Percentiles rank a stretch among this genome's conserved stretches.
These are phyloP conservation scores for Cunninghamia lanceolata DNA, from an alignment of 75 land plant genomes.

Conservation along the genomic window DNA sequence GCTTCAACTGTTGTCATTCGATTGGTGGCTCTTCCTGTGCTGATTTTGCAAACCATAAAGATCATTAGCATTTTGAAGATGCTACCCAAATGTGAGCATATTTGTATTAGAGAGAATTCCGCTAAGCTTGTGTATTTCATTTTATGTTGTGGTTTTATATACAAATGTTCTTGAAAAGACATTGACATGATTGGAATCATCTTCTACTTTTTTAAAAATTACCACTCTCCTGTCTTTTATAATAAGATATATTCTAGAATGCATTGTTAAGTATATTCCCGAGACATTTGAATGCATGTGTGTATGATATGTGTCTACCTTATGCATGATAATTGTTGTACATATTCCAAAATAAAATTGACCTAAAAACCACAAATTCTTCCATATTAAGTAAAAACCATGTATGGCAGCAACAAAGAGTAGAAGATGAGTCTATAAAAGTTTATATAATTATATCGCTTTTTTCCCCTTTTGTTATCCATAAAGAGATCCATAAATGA, in stretches of 20 bases:
- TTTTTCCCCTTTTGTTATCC: background rate
- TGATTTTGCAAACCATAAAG: conserved; percentile 28
- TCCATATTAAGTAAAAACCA: too few relatives aligned
- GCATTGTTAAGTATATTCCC: too few relatives aligned
- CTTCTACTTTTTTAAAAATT: background rate
- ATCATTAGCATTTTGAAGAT: conserved; percentile 7
- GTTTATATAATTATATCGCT: too few relatives aligned
- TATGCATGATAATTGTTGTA: too few relatives aligned
- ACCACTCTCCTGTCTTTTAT: background rate
- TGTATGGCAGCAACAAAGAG: too few relatives aligned
- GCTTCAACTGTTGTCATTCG: conserved; percentile 30
- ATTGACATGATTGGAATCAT: background rate
- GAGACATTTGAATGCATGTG: too few relatives aligned
- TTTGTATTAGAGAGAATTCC: background rate
- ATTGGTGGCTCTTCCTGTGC: conserved; percentile 18
- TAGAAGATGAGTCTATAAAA: too few relatives aligned
- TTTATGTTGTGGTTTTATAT: background rate
- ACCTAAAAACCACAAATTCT: too few relatives aligned
- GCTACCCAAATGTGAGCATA: conserved; percentile 25
- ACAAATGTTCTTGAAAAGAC: background rate
- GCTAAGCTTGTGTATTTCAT: background rate
- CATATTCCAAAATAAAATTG: too few relatives aligned
- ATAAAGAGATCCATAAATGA: background rate
- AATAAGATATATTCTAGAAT: too few relatives aligned
- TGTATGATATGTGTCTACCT: too few relatives aligned